These are phyloP conservation scores for Candida ficus DNA, from an alignment of 805 yeast species.

Conservation along the genomic window DNA sequence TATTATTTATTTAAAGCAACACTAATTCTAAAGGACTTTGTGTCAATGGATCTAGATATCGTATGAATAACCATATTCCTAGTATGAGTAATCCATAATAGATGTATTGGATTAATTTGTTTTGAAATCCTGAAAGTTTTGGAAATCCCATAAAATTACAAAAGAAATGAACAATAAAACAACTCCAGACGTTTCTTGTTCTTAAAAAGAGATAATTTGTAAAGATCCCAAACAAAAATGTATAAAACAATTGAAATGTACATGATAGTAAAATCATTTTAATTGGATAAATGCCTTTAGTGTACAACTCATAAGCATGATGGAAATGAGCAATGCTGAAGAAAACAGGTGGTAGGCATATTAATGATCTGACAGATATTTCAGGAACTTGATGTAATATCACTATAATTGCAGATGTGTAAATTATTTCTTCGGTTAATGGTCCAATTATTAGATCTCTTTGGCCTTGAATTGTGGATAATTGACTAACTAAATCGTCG, in stretches of 20 bases:
- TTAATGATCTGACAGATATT: constrained; percentile 17
- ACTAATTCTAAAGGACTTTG: constrained; percentile 16
- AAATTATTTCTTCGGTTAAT: constrained; percentile 70
- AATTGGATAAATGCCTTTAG: constrained; percentile 22
- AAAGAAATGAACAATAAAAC: constrained; percentile 53
- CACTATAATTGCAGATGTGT: constrained; percentile 43
- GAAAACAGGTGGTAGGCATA: constrained; percentile 49
- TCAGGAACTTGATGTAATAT: constrained; percentile 24
- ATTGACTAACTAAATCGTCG: constrained; percentile 19
- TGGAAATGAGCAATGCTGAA: constrained; percentile 80
- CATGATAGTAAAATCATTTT: constrained; percentile 32
- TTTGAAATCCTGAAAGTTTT: constrained; percentile 14
- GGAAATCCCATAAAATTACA: constrained; percentile 78
- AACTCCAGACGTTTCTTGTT: constrained; percentile 49
- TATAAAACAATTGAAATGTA: constrained; percentile 54
- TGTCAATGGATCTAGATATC: constrained; percentile 25
- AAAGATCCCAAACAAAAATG: constrained; percentile 66
- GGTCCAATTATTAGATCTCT: constrained; percentile 70
- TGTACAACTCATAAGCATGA: constrained; percentile 52
- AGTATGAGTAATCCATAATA: constrained; percentile 36
- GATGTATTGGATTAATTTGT: no score
- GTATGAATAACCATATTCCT: constrained; percentile 39
- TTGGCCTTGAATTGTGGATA: constrained; percentile 34
- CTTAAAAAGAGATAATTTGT: constrained; percentile 53
- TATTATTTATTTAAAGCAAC: not conserved